A percentile compares a stretch with the other conserved stretches of the same genome.
These are phyloP conservation scores for Syzygium jambos DNA, from an alignment of 345 rosid species.

Conservation along the genomic window DNA sequence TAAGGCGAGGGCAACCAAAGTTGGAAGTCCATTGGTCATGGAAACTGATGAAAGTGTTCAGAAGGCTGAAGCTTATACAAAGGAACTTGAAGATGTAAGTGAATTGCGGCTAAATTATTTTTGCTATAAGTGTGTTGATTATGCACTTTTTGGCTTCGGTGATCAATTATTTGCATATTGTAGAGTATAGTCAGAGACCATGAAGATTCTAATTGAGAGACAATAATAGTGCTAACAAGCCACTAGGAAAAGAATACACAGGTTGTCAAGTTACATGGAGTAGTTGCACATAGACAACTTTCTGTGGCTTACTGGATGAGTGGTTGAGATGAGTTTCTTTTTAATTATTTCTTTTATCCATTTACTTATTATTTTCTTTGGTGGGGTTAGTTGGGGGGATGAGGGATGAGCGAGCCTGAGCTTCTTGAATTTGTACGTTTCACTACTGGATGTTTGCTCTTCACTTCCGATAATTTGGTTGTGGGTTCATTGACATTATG, in stretches of 20 bases:
- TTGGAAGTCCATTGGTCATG: constrained; percentile 17
- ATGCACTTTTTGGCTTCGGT: neutral
- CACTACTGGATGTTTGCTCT: neutral
- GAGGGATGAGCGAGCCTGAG: neutral
- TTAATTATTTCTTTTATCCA: neutral
- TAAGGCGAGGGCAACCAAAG: constrained; percentile 28
- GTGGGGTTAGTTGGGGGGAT: neutral
- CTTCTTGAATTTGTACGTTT: neutral
- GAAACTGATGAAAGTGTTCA: constrained; percentile 48
- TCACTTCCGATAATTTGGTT: neutral
- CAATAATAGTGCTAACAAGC: neutral
- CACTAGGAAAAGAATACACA: neutral
- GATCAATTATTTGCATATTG: neutral
- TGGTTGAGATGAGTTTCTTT: neutral
- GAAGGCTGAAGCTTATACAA: constrained; percentile 75
- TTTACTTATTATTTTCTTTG: neutral
- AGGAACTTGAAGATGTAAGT: constrained; percentile 81
- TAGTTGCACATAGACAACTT: neutral
- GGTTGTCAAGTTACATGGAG: neutral
- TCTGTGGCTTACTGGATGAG: neutral
- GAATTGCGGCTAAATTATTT: neutral
- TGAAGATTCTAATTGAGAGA: neutral
- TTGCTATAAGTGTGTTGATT: neutral
- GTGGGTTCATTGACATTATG: neutral
- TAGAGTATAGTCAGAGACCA: neutral